Evolutionary conservation across 2,329 filamentous ascomycete genomes (phyloP).

Genomic region (Fusarium tricinctum): DNA sequence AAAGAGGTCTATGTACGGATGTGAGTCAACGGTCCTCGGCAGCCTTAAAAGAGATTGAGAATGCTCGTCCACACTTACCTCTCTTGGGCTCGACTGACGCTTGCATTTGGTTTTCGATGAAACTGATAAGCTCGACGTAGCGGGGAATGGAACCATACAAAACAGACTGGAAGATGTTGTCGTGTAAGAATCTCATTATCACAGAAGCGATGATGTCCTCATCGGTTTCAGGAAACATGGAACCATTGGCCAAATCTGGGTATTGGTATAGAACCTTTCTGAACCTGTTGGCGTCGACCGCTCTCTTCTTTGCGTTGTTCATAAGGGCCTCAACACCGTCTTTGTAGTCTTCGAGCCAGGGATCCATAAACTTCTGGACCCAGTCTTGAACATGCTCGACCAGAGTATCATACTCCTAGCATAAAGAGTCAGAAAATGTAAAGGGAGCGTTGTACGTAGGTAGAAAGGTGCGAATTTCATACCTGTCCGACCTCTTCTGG

Average conservation of each 20-base stretch:
- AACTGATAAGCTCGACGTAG: slow-evolving; percentile 50
- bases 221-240: slow-evolving; percentile 55
- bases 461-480: slow-evolving; percentile 18
- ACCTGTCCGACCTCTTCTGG: slow-evolving; percentile 55
- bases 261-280: slow-evolving; percentile 48
- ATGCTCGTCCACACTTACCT: slow-evolving; percentile 45
- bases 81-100: slow-evolving; percentile 55
- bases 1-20: slow-evolving; percentile 51
- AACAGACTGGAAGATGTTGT: slow-evolving; percentile 54
- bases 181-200: slow-evolving; percentile 55
- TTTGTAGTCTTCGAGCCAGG: slow-evolving; percentile 50
- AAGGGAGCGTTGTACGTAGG: background rate
- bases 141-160: slow-evolving; percentile 49
- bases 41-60: background rate
- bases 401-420: slow-evolving; percentile 55
- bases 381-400: slow-evolving; percentile 54
- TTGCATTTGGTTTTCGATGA: slow-evolving; percentile 55
- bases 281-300: slow-evolving; percentile 48
- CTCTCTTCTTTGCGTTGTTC: slow-evolving; percentile 40
- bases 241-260: slow-evolving; percentile 53
- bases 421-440: slow-evolving; percentile 22
- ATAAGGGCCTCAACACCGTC: slow-evolving; percentile 46
- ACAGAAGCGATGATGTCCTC: slow-evolving; percentile 55
- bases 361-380: slow-evolving; percentile 54
- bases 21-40: background rate